Percentiles rank a stretch among this genome's conserved stretches.
Conservation (phyloP, 352 stramenopile genomes). For the Phytophthora sansomeana region DNA sequence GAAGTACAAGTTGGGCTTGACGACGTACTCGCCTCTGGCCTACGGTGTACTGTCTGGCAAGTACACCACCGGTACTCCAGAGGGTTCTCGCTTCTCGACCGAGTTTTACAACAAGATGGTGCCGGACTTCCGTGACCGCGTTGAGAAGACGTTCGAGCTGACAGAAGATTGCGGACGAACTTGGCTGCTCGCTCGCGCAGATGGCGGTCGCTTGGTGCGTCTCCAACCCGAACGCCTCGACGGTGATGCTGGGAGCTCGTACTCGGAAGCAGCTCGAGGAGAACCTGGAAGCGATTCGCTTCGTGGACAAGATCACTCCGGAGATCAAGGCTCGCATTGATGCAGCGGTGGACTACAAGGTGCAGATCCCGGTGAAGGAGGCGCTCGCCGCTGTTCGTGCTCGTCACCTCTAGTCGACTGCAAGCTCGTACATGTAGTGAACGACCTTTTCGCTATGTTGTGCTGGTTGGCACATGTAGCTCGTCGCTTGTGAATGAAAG, state of each 20-base stretch:
- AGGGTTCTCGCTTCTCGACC: conserved; percentile 40
- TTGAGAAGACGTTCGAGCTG: conserved; percentile 39
- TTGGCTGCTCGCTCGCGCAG: conserved; percentile 38
- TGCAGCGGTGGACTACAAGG: conserved; percentile 46
- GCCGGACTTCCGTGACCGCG: conserved; percentile 38
- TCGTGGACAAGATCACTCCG: conserved; percentile 57
- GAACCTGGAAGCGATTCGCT: conserved; percentile 51
- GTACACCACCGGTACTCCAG: conserved; percentile 44
- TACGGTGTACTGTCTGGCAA: conserved; percentile 62
- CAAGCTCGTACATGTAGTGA: background rate
- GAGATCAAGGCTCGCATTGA: conserved; percentile 65
- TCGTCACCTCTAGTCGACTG: conserved; percentile 27
- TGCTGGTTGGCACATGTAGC: background rate
- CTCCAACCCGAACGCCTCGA: conserved; percentile 59
- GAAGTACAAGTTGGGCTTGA: conserved; percentile 63
- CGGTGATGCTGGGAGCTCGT: conserved; percentile 60
- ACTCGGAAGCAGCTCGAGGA: conserved; percentile 60
- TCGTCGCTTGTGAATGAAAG: background rate
- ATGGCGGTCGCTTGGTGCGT: conserved; percentile 42
- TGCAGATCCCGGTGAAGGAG: conserved; percentile 37
- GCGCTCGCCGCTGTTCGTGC: conserved; percentile 17
- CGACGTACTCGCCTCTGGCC: conserved; percentile 55
- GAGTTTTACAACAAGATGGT: conserved; percentile 38
- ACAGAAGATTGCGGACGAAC: conserved; percentile 48
- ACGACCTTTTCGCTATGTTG: background rate